These are phyloP conservation scores for Russula virescens DNA, from an alignment of 768 basidiomycete species.

Conservation along the genomic window DNA sequence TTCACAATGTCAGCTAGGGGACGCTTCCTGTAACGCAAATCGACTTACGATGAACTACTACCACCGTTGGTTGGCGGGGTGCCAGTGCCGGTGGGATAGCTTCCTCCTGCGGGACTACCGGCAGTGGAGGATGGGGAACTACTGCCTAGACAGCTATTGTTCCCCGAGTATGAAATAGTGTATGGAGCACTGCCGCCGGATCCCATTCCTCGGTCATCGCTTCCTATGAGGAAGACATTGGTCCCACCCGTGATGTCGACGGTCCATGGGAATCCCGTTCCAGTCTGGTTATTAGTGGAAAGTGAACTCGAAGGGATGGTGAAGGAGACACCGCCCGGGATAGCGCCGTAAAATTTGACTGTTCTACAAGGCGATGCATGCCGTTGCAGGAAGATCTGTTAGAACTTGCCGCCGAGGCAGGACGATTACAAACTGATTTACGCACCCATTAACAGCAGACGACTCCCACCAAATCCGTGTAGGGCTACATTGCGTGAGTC, in stretches of 20 bases:
- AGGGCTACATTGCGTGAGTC: conserved; percentile 57
- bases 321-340: conserved; percentile 77
- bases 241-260: conserved; percentile 60
- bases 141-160: conserved; percentile 51
- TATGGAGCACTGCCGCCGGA: conserved; percentile 58
- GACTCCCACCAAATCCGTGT: conserved; percentile 65
- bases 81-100: conserved; percentile 51
- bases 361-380: conserved; percentile 34
- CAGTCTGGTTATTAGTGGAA: conserved; percentile 38
- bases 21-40: neutral
- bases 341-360: conserved; percentile 62
- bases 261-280: conserved; percentile 67
- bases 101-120: conserved; percentile 68
- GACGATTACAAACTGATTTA: neutral
- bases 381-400: neutral
- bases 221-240: conserved; percentile 58
- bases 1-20: neutral
- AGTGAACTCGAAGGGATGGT: conserved; percentile 47
- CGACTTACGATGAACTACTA: conserved; percentile 23
- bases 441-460: conserved; percentile 48
- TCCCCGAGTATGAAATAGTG: conserved; percentile 48
- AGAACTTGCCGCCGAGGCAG: neutral
- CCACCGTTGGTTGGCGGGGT: conserved; percentile 29
- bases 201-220: conserved; percentile 62
- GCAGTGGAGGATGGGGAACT: conserved; percentile 72